Base-by-base conservation (phyloP, 345 rosid species). In the Citropsis articulata region DNA sequence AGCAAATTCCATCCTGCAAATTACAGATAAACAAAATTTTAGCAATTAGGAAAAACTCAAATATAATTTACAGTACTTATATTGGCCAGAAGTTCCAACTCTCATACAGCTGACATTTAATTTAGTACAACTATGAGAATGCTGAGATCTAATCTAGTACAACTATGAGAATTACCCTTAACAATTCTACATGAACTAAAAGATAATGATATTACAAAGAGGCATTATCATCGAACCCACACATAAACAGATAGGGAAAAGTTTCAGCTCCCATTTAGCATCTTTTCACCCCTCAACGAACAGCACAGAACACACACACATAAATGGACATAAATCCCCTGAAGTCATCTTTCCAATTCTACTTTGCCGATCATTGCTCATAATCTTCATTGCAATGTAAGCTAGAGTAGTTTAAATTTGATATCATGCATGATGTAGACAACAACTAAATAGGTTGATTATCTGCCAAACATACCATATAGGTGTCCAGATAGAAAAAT, bases 1-100 rank as follows among this genome's bases (percentile, higher is more conserved):
- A 94, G 81, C 87, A 86, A 85, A 89, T 96, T 96, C 99, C 99
- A 96, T 73, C 97, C 97, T 93, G 94, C 78, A 82, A 88, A 38
- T 31, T 73, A 28, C 42, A 72, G 48, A 67, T 33, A 69, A 55
- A 42, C 18, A 42, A 69, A 78, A 55, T 67, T 73, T 79, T 38
- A 69, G 74, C 33, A 36, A 61, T 53, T 57, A 69, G 9, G 21
- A 4, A 21, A 19, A 56, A 50, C 25, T 55, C n/a, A 65, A 33
- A 33, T 16, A 22, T 63, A 64, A 19, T 6, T 62, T 2, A 30
- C 4, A 45, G 35, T 22, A 66, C 16, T 53, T 55, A 7, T 31
- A 14, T 56, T 13, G 22, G 25, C 55, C 40, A 55, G 45, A 66
- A 35, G 21, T 50, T 35, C 45, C 27, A 5, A 2, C 1, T 12